phyloP scores from a whole-genome alignment of 2,329 filamentous ascomycete species.

The Penicillium sp. region DNA sequence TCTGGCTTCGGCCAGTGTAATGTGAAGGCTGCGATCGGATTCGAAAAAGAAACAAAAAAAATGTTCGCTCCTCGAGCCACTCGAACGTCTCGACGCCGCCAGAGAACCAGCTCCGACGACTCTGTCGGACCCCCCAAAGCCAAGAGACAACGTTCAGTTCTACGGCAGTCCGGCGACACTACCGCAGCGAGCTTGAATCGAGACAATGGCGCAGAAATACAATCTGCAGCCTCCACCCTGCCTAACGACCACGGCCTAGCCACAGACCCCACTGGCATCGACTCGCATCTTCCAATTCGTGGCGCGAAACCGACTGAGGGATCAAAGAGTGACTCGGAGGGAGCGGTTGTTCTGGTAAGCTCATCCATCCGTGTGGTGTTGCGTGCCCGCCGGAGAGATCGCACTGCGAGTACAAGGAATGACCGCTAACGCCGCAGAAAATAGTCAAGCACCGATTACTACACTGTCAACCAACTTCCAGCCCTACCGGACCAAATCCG shows the following conservation, averaged over 20 bases:
- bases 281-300: constrained; percentile 43
- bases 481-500: constrained; percentile 79
- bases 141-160: constrained; percentile 52
- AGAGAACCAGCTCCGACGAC: constrained; percentile 50
- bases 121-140: constrained; percentile 49
- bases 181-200: constrained; percentile 24
- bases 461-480: constrained; percentile 82
- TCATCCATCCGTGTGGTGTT: constrained; percentile 8
- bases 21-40: constrained; percentile 2
- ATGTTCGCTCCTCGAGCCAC: constrained; percentile 47
- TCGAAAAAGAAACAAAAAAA: constrained; percentile 12
- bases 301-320: constrained; percentile 43
- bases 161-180: constrained; percentile 42
- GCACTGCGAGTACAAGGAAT: constrained; percentile 13
- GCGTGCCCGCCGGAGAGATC: neutral
- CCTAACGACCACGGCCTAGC: constrained; percentile 16
- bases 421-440: constrained; percentile 1
- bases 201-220: constrained; percentile 21
- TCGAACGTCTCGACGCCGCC: constrained; percentile 44
- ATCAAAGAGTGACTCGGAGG: constrained; percentile 33
- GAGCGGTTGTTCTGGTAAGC: constrained; percentile 43
- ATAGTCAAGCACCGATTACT: constrained; percentile 82
- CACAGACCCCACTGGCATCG: constrained; percentile 22
- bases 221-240: constrained; percentile 15
- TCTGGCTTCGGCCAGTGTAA: constrained; percentile 12